Evolutionary conservation across 106 monocot species (phyloP).

Genomic region (Dendrobium officinale): DNA sequence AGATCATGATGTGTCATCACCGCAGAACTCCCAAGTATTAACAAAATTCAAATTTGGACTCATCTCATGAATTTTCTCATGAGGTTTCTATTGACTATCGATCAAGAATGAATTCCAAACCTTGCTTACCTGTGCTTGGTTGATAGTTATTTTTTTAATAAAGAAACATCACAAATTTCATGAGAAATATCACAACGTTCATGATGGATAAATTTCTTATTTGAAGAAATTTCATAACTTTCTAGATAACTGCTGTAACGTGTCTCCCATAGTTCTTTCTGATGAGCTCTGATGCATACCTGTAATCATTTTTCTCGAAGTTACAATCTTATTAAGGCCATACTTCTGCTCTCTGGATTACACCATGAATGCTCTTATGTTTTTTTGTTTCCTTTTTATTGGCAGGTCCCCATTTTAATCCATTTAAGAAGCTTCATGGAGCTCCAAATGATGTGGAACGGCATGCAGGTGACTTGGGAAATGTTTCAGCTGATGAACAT

Average conservation of each 20-base stretch:
- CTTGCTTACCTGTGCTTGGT: too few species aligned
- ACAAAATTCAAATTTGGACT: too few species aligned
- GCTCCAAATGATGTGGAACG: conserved; percentile 46
- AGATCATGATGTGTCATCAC: too few species aligned
- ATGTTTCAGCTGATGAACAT: conserved; percentile 49
- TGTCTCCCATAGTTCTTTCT: too few species aligned
- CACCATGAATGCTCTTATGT: not conserved
- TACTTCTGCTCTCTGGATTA: not conserved
- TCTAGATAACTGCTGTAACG: too few species aligned
- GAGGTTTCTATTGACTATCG: not conserved
- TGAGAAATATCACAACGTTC: not conserved
- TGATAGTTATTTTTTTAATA: too few species aligned
- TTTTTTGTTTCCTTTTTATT: not conserved
- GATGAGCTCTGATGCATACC: not conserved
- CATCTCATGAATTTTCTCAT: too few species aligned
- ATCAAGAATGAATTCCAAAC: too few species aligned
- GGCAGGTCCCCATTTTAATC: conserved; percentile 81
- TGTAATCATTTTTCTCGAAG: not conserved
- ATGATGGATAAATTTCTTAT: too few species aligned
- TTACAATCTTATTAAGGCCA: not conserved
- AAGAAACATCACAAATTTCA: not conserved
- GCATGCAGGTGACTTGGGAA: conserved; percentile 82
- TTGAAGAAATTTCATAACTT: too few species aligned
- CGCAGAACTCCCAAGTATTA: too few species aligned
- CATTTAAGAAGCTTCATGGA: conserved; percentile 51